A percentile compares a stretch with the other conserved stretches of the same genome.
phyloP scores from a whole-genome alignment of 345 rosid species.

The Camelina laxa region DNA sequence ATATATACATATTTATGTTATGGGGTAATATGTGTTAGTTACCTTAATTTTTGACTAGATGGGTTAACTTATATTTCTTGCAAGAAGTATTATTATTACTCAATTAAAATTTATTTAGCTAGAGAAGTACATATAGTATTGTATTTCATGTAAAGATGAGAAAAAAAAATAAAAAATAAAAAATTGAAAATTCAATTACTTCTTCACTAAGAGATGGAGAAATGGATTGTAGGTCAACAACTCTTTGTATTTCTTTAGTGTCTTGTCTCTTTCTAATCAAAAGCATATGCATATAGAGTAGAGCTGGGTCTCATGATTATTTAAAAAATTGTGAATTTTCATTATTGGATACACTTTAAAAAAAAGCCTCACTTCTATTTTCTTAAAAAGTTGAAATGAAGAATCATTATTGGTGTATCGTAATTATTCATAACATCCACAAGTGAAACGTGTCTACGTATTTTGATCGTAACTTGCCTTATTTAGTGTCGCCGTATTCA shows the following conservation, averaged over 20 bases:
- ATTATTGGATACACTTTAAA: conserved; percentile 42
- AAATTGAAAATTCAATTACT: conserved; percentile 25
- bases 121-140: no score
- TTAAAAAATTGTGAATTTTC: neutral
- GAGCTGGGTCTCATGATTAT: conserved; percentile 33
- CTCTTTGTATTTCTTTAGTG: conserved; percentile 31
- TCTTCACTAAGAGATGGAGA: conserved; percentile 44
- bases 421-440: conserved; percentile 27
- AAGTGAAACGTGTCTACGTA: conserved; percentile 33
- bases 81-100: no score
- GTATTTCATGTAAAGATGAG: no score
- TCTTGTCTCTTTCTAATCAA: conserved; percentile 40
- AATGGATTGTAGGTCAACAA: conserved; percentile 40
- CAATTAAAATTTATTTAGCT: no score
- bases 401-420: conserved; percentile 31
- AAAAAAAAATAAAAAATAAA: neutral
- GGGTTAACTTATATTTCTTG: no score
- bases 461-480: neutral
- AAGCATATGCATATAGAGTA: conserved; percentile 17
- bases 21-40: neutral
- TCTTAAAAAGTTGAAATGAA: conserved; percentile 24
- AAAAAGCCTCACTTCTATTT: conserved; percentile 34
- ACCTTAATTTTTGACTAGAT: neutral
- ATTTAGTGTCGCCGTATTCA: neutral
- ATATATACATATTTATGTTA: no score